A percentile compares a stretch with the other conserved stretches of the same genome.
phyloP scores from a whole-genome alignment of 352 stramenopile genomes.

The Pythium coloratum region DNA sequence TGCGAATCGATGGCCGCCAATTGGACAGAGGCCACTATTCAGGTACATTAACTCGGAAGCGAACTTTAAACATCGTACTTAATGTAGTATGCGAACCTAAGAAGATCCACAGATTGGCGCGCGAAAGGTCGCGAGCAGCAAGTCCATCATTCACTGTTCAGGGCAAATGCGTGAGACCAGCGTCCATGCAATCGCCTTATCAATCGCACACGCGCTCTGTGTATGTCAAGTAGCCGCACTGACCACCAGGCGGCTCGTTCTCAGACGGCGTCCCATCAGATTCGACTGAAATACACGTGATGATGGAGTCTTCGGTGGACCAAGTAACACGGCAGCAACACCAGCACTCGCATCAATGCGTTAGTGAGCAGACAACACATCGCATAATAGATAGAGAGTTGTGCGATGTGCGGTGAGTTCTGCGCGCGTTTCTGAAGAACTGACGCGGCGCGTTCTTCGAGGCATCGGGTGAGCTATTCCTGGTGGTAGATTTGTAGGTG shows the following conservation, averaged over 20 bases:
- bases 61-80: constrained; percentile 12
- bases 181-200: too few relatives aligned
- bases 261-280: constrained; percentile 7
- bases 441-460: constrained; percentile 9
- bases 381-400: neutral
- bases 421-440: constrained; percentile 13
- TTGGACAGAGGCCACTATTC: constrained; percentile 2
- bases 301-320: neutral
- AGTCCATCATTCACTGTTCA: neutral
- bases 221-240: neutral
- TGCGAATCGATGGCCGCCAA: constrained; percentile 16
- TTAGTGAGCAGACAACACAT: neutral
- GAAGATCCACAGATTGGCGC: neutral
- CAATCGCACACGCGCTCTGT: neutral
- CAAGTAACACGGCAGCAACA: neutral
- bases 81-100: neutral
- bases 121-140: constrained; percentile 7
- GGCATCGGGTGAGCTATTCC: constrained; percentile 13
- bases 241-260: neutral
- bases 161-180: too few relatives aligned
- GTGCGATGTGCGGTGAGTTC: neutral
- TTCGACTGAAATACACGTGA: neutral
- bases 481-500: constrained; percentile 1
- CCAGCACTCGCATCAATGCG: neutral
- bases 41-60: neutral